Percentiles rank a stretch among this genome's conserved stretches.
phyloP scores from a whole-genome alignment of 192 early-diverging fungal genomes.

The Oehlia diaphana region DNA sequence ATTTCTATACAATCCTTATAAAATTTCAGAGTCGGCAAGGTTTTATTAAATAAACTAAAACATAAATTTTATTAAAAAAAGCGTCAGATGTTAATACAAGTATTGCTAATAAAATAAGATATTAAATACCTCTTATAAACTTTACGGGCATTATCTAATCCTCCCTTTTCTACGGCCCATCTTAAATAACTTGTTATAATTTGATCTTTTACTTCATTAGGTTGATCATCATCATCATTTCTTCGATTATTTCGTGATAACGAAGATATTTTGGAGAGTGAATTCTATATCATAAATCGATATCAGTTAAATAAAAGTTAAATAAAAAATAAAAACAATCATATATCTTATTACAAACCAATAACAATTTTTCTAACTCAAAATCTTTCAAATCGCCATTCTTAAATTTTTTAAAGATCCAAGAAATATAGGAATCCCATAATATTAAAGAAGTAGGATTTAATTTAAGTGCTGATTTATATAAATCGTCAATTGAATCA shows the following conservation, averaged over 20 bases:
- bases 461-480: background rate
- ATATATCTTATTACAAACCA: background rate
- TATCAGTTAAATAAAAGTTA: background rate
- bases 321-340: background rate
- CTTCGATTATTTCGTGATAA: background rate
- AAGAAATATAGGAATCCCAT: conserved; percentile 20
- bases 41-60: conserved; percentile 3
- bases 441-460: conserved; percentile 1
- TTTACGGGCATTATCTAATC: background rate
- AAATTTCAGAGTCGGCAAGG: background rate
- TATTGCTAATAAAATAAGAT: background rate
- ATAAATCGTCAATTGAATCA: background rate
- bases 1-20: conserved; percentile 19
- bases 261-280: conserved; percentile 7
- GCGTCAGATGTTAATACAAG: too few species aligned
- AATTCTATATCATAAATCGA: background rate
- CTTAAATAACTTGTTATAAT: background rate
- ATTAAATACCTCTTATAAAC: conserved; percentile 17
- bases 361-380: conserved; percentile 18
- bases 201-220: background rate
- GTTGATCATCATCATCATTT: background rate
- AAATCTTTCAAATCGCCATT: background rate
- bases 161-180: conserved; percentile 11
- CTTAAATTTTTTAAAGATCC: background rate
- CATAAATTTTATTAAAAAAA: background rate